Evolutionary conservation across 1,284 basidiomycete genomes (phyloP).

Genomic region (Tilletia indica): DNA sequence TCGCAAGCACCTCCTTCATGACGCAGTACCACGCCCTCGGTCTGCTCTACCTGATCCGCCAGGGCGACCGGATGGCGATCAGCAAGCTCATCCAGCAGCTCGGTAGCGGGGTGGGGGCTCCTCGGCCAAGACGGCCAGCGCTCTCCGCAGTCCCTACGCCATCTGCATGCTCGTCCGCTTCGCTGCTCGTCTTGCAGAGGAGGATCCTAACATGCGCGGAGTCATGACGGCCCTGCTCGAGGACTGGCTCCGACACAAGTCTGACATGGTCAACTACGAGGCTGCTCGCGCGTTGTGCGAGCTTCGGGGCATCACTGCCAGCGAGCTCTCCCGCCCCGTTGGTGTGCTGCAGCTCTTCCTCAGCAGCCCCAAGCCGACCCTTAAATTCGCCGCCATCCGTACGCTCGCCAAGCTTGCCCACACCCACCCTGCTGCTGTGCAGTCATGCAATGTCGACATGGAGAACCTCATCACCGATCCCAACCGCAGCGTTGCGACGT

Average conservation of each 20-base stretch:
- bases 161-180: conserved; percentile 98
- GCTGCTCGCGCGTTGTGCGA: conserved; percentile 96
- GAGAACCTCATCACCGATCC: conserved; percentile 95
- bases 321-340: conserved; percentile 82
- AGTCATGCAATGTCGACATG: conserved; percentile 92
- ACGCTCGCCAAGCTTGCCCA: conserved; percentile 78
- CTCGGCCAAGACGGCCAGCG: conserved; percentile 64
- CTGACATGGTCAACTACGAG: conserved; percentile 99
- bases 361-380: conserved; percentile 60
- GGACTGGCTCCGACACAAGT: conserved; percentile 94
- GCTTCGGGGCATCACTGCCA: conserved; percentile 76
- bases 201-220: conserved; percentile 67
- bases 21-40: conserved; percentile 97
- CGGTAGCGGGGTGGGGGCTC: conserved; percentile 65
- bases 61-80: conserved; percentile 97
- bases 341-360: conserved; percentile 55
- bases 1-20: conserved; percentile 68
- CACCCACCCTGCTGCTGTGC: conserved; percentile 79
- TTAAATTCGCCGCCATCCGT: conserved; percentile 96
- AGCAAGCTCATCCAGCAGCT: conserved; percentile 98
- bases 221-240: conserved; percentile 87
- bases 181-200: conserved; percentile 95
- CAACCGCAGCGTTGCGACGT: conserved; percentile 95
- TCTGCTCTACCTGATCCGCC: conserved; percentile 87
- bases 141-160: conserved; percentile 94